phyloP scores from a whole-genome alignment of 129 eudicot genomes.

The Pittosporum tobira region DNA sequence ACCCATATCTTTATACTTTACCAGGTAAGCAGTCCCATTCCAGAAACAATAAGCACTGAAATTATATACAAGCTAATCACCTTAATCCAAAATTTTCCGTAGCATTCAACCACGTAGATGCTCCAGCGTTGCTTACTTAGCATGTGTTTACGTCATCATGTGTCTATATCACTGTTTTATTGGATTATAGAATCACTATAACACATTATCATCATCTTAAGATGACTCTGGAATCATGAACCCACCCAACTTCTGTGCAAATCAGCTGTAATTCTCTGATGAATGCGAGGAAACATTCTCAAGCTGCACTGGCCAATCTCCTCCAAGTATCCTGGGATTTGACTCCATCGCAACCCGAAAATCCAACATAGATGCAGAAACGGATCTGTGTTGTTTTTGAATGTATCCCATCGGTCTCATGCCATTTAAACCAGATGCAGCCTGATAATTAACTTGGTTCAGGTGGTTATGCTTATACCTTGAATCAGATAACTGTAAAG shows the following conservation, averaged over 20 bases:
- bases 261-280: constrained; percentile 17
- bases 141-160: constrained; percentile 10
- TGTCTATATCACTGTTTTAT: constrained; percentile 25
- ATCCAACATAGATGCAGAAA: constrained; percentile 45
- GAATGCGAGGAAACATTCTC: constrained; percentile 43
- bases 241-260: neutral
- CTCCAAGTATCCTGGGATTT: constrained; percentile 61
- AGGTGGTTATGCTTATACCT: constrained; percentile 20
- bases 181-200: constrained; percentile 18
- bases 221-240: constrained; percentile 4
- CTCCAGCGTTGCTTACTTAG: constrained; percentile 16
- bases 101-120: constrained; percentile 23
- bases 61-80: constrained; percentile 61
- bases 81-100: constrained; percentile 41
- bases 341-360: constrained; percentile 56
- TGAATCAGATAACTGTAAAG: constrained; percentile 43
- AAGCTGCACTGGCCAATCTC: constrained; percentile 55
- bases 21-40: constrained; percentile 35
- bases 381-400: constrained; percentile 16
- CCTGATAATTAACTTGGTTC: constrained; percentile 13
- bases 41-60: constrained; percentile 49
- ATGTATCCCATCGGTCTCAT: constrained; percentile 12
- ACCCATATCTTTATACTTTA: constrained; percentile 37
- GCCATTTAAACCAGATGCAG: constrained; percentile 20
- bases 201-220: constrained; percentile 19